Evolutionary conservation across 1,284 basidiomycete genomes (phyloP).

Genomic region (Boletus sp.): DNA sequence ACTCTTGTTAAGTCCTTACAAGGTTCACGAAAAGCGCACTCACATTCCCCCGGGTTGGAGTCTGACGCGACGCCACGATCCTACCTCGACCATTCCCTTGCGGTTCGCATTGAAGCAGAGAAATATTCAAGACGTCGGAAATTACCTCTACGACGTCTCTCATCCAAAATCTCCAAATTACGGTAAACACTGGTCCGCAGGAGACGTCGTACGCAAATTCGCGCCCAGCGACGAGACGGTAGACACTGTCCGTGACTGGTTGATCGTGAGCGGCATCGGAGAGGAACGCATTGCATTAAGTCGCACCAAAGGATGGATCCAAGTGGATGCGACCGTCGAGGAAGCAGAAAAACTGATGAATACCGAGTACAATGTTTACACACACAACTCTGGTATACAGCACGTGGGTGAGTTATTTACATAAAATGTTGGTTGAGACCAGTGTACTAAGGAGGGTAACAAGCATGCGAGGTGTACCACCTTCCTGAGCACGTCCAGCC

Average conservation of each 20-base stretch:
- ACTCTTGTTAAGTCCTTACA: conserved; percentile 4
- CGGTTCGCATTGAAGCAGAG: conserved; percentile 40
- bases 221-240: conserved; percentile 38
- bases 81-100: conserved; percentile 27
- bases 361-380: conserved; percentile 32
- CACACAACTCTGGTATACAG: conserved; percentile 36
- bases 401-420: conserved; percentile 33
- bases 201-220: conserved; percentile 35
- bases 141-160: conserved; percentile 39
- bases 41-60: conserved; percentile 33
- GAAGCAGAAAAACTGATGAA: conserved; percentile 38
- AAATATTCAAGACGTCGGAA: conserved; percentile 38
- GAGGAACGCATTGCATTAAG: conserved; percentile 7
- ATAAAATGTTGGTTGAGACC: conserved; percentile 14
- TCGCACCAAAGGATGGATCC: conserved; percentile 40
- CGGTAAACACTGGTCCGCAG: conserved; percentile 41
- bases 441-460: conserved; percentile 6
- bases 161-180: conserved; percentile 41
- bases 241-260: conserved; percentile 25
- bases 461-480: conserved; percentile 28
- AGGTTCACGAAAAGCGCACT: conserved; percentile 34
- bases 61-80: conserved; percentile 23
- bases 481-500: conserved; percentile 24
- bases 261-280: conserved; percentile 34
- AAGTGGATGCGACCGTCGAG: conserved; percentile 31